Conservation (phyloP, 768 basidiomycete genomes). For the Termitomyces sp. region DNA sequence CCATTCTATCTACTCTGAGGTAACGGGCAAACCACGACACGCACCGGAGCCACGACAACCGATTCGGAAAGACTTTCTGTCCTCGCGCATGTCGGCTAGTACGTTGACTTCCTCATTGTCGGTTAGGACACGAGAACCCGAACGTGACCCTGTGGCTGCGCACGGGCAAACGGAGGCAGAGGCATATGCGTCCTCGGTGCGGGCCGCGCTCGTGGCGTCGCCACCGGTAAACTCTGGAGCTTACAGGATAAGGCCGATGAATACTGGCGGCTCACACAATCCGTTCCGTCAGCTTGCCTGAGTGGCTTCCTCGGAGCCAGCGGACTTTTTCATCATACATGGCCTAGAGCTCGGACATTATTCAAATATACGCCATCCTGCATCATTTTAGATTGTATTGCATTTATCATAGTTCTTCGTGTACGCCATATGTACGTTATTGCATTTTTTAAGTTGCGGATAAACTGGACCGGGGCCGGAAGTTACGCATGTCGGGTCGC, state of each 20-base stretch:
- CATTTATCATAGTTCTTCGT: background rate
- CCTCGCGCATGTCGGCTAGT: constrained; percentile 45
- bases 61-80: constrained; percentile 39
- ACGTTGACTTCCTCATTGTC: constrained; percentile 33
- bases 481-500: constrained; percentile 6
- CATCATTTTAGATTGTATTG: constrained; percentile 1
- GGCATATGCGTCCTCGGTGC: constrained; percentile 47
- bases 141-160: constrained; percentile 8
- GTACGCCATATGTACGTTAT: constrained; percentile 4
- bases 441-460: constrained; percentile 6
- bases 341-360: background rate
- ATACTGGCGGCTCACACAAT: constrained; percentile 45
- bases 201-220: constrained; percentile 24
- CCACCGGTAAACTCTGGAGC: constrained; percentile 26
- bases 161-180: constrained; percentile 50
- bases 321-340: background rate
- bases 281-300: constrained; percentile 36
- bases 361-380: background rate
- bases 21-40: constrained; percentile 56
- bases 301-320: background rate
- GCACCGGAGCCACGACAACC: constrained; percentile 74
- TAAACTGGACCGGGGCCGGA: constrained; percentile 5
- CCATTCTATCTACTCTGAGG: constrained; percentile 61
- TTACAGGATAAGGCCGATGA: constrained; percentile 35
- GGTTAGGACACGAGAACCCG: constrained; percentile 13